Base-by-base conservation (phyloP, 2,329 filamentous ascomycete species). In the Bertia moriformis region DNA sequence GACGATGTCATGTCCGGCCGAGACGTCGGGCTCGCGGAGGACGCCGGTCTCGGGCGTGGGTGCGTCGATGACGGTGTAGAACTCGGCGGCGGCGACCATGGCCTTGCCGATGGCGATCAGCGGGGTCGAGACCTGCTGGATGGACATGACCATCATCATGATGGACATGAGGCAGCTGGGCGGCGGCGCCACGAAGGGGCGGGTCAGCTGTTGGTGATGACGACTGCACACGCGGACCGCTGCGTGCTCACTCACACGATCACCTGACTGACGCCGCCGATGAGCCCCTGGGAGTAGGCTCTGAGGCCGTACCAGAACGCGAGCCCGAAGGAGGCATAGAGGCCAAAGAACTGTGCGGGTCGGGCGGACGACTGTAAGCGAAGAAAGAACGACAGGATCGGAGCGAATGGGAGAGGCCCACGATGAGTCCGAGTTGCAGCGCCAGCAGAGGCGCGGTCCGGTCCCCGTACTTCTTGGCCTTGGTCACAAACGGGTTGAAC, bases 301-400 rank as follows among this genome's bases (percentile, higher is more conserved):
- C 65, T 69, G 36, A 67, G 65, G 3, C 75, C 76, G 45, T 69
- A 79, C 73, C 73, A 80, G 44, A 81, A 81, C 4, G 67, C 60
- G 17, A 79, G 58, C 1, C 65, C 68, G 44, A 78, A 77, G 0
- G 66, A 60, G 2, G 58, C 51, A 41, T 66, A 72, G 0, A 70
- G 51, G 3, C 62, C 63, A 39, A 76, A 74, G 53, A 73, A 75
- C 10, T 7, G 5, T 4, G 15, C 4, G 17, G 14, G 1, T 14
- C 5, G 19, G 12, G 20, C 1, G 39, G 22, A 32, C 39, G 40
- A 40, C 44, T 49, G 42, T 45, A 54, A 54, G 18, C 58, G 44
- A 29, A 51, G 37, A 39, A 53, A 49, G 44, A 54, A 52, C 14
- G 4, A 19, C 12, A 3, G 20, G 13, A 3, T 37, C 35, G 20